A percentile compares a stretch with the other conserved stretches of the same genome.
These are phyloP conservation scores for Podospora conica DNA, from an alignment of 495 filamentous ascomycete species.

Conservation along the genomic window DNA sequence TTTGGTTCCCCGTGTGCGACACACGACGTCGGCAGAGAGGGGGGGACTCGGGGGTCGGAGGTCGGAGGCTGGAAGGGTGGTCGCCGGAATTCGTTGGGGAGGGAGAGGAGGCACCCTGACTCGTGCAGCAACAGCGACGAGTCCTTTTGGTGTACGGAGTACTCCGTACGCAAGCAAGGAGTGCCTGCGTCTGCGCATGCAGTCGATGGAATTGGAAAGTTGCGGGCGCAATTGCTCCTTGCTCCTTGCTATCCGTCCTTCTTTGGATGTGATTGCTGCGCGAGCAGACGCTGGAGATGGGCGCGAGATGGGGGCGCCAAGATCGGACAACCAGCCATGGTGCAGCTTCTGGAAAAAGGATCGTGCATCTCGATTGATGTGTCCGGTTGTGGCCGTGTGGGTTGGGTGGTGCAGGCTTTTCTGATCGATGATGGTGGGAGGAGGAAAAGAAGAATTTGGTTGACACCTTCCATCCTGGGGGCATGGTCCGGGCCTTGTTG, in stretches of 20 bases:
- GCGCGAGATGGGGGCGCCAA: background rate
- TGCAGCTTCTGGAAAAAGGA: no score
- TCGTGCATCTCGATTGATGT: no score
- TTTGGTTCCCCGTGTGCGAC: background rate
- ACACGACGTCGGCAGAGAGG: background rate
- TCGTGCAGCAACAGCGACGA: background rate
- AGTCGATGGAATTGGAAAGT: background rate
- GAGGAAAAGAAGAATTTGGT: no score
- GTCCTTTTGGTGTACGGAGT: background rate
- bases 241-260: no score
- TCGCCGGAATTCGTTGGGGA: no score
- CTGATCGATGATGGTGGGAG: no score
- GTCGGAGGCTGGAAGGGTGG: no score
- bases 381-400: no score
- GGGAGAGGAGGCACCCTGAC: background rate
- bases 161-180: background rate
- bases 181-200: background rate
- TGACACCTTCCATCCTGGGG: background rate
- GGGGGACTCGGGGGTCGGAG: no score
- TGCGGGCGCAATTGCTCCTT: background rate
- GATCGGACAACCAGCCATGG: background rate
- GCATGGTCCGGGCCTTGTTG: background rate
- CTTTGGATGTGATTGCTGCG: background rate
- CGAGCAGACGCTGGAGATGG: background rate
- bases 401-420: no score